These are phyloP conservation scores for Microdochium nivale DNA, from an alignment of 2,329 filamentous ascomycete genomes.

Conservation along the genomic window DNA sequence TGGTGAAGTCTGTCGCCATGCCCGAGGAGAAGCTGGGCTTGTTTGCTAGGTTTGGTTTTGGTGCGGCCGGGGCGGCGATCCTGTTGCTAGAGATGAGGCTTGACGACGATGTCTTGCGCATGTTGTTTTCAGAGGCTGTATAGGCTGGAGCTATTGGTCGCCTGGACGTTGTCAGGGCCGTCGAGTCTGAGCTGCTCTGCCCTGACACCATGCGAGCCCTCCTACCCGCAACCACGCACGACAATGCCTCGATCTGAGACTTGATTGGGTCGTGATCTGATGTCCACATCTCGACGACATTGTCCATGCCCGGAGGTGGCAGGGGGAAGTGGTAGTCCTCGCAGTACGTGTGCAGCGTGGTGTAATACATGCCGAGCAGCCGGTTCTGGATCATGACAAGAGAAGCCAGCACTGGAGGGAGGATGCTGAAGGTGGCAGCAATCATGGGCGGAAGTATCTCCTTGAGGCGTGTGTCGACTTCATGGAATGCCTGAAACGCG, in stretches of 20 bases:
- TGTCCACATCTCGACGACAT: slow-evolving; percentile 61
- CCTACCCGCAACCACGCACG: slow-evolving; percentile 58
- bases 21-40: slow-evolving; percentile 24
- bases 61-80: slow-evolving; percentile 17
- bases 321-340: slow-evolving; percentile 60
- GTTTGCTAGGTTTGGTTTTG: slow-evolving; percentile 15
- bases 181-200: slow-evolving; percentile 22
- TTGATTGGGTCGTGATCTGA: slow-evolving; percentile 53
- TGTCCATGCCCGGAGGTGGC: slow-evolving; percentile 63
- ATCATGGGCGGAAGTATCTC: slow-evolving; percentile 64
- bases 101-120: slow-evolving; percentile 19
- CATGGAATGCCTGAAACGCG: slow-evolving; percentile 54
- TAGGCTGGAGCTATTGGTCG: neutral
- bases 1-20: slow-evolving; percentile 30
- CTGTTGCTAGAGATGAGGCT: slow-evolving; percentile 28
- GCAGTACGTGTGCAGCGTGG: slow-evolving; percentile 65
- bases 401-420: slow-evolving; percentile 60
- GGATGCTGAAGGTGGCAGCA: slow-evolving; percentile 60
- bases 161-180: neutral
- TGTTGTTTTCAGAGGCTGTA: neutral
- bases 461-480: slow-evolving; percentile 66
- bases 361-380: slow-evolving; percentile 71
- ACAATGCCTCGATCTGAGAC: slow-evolving; percentile 57
- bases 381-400: slow-evolving; percentile 73
- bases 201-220: slow-evolving; percentile 38